Percentiles rank a stretch among this genome's conserved stretches.
Evolutionary conservation across 129 eudicot species (phyloP).

Genomic region (Cynara cardunculus): DNA sequence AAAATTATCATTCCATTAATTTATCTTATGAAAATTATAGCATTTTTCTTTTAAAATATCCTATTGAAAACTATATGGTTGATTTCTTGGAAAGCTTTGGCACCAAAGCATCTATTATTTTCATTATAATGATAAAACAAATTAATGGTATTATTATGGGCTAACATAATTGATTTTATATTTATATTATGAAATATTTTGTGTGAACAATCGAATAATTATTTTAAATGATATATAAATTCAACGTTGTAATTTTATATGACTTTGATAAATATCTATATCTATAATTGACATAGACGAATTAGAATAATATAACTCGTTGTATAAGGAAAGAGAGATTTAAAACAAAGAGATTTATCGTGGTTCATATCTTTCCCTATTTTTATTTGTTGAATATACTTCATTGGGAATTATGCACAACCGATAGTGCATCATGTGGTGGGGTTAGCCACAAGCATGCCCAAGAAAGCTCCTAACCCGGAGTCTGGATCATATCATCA

Average conservation of each 20-base stretch:
- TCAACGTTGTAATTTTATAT: not conserved
- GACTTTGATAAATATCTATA: too few species aligned
- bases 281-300: too few species aligned
- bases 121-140: not conserved
- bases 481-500: too few species aligned
- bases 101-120: not conserved
- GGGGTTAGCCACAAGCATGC: too few species aligned
- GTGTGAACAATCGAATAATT: not conserved
- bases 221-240: not conserved
- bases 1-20: not conserved
- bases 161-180: not conserved
- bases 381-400: too few species aligned
- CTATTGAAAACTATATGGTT: not conserved
- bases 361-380: too few species aligned
- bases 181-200: not conserved
- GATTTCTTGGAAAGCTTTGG: not conserved
- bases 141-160: not conserved
- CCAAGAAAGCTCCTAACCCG: too few species aligned
- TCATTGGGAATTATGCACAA: too few species aligned
- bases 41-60: not conserved
- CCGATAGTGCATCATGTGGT: too few species aligned
- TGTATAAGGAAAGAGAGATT: too few species aligned
- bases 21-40: not conserved
- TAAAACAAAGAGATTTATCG: too few species aligned
- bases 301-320: too few species aligned